phyloP scores from a whole-genome alignment of 805 yeast species.

The Candida pini region DNA sequence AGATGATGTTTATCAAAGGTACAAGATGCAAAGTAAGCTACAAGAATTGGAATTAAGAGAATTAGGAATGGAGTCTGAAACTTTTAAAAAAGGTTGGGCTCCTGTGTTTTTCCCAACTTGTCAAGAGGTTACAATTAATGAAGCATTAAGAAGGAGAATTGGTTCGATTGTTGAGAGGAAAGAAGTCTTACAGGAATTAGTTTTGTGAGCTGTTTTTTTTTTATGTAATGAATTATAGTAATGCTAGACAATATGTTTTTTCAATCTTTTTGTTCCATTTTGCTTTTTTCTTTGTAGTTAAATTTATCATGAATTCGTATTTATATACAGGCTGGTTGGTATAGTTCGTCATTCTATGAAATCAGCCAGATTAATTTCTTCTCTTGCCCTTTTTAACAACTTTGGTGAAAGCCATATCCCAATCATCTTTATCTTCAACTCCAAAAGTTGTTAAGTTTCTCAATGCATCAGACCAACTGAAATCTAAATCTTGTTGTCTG shows the following conservation, averaged over 20 bases:
- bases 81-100: conserved; percentile 74
- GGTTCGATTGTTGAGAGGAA: conserved; percentile 41
- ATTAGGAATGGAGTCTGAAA: conserved; percentile 68
- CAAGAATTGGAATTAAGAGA: conserved; percentile 79
- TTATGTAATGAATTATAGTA: too few species aligned
- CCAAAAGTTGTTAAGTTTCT: conserved; percentile 12
- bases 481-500: conserved; percentile 35
- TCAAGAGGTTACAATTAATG: conserved; percentile 88
- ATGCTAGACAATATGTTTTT: too few species aligned
- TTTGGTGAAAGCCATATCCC: conserved; percentile 44
- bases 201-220: too few species aligned
- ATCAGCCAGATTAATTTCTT: conserved; percentile 20
- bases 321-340: conserved; percentile 28
- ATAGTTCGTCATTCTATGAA: too few species aligned
- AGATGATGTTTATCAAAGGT: conserved; percentile 80
- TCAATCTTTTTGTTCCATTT: too few species aligned
- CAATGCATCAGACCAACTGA: conserved; percentile 69
- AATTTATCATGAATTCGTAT: too few species aligned
- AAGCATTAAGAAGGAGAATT: conserved; percentile 78
- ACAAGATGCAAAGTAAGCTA: conserved; percentile 67
- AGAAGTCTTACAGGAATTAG: conserved; percentile 23
- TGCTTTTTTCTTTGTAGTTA: too few species aligned
- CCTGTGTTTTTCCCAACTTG: conserved; percentile 68
- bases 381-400: conserved; percentile 62
- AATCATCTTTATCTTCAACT: conserved; percentile 40